These are phyloP conservation scores for Teratosphaeria nubilosa DNA, from an alignment of 2,329 filamentous ascomycete genomes.

Conservation along the genomic window DNA sequence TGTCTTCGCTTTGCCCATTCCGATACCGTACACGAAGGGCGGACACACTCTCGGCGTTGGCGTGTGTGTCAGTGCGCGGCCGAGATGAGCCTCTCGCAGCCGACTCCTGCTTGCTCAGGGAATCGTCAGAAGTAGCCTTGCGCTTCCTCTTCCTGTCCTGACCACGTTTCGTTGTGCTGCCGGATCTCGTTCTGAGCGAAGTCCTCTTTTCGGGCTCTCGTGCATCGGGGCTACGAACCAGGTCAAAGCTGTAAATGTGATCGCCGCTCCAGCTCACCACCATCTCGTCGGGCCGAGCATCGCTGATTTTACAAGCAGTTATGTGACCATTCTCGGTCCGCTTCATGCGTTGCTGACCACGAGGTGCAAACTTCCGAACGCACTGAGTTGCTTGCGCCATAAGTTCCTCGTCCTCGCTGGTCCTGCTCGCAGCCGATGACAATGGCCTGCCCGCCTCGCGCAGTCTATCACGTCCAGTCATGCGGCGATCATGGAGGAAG, in stretches of 20 bases:
- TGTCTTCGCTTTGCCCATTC: slow-evolving; percentile 51
- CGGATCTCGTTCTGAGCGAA: slow-evolving; percentile 16
- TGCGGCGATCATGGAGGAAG: slow-evolving; percentile 58
- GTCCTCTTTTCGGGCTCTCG: slow-evolving; percentile 11
- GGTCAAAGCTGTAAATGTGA: slow-evolving; percentile 50
- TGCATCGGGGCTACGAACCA: slow-evolving; percentile 49
- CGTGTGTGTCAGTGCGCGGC: slow-evolving; percentile 36
- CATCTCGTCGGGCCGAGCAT: slow-evolving; percentile 57
- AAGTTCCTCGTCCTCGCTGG: slow-evolving; percentile 35
- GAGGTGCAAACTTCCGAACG: slow-evolving; percentile 55
- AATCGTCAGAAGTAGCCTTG: slow-evolving; percentile 1
- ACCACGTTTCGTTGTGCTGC: slow-evolving; percentile 11
- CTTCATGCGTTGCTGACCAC: slow-evolving; percentile 45
- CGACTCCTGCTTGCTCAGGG: slow-evolving; percentile 22
- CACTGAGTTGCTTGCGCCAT: slow-evolving; percentile 53
- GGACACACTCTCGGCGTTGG: slow-evolving; percentile 27
- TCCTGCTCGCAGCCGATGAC: slow-evolving; percentile 33
- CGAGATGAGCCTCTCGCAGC: slow-evolving; percentile 37
- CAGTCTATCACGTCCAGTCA: slow-evolving; percentile 51
- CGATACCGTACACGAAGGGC: slow-evolving; percentile 48
- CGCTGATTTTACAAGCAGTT: slow-evolving; percentile 61
- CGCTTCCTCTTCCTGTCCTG: slow-evolving; percentile 1
- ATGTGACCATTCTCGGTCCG: slow-evolving; percentile 52
- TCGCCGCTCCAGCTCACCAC: slow-evolving; percentile 60
- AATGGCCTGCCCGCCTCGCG: slow-evolving; percentile 42